phyloP scores from a whole-genome alignment of 331 rosid genomes.

The Acacia concinna region DNA sequence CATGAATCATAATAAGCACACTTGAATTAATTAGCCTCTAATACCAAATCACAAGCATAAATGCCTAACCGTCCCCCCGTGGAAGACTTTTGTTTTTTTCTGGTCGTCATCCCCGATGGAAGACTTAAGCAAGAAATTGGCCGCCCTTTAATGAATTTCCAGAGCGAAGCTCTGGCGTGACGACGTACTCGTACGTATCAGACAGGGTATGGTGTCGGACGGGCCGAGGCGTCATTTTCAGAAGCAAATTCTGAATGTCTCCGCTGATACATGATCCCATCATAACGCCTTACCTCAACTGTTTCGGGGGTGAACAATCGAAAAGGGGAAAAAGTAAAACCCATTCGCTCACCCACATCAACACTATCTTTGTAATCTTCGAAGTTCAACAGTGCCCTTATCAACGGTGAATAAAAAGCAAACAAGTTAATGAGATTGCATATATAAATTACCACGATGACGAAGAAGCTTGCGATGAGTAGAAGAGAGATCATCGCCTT shows the following conservation, averaged over 20 bases:
- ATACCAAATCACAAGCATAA: not conserved
- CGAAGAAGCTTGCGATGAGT: conserved; percentile 75
- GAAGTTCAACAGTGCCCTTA: not conserved
- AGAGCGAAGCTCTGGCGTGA: not conserved
- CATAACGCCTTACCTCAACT: not conserved
- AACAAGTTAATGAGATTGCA: not conserved
- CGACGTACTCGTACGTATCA: conserved; percentile 1
- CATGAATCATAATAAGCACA: not conserved
- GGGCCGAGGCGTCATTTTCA: conserved; percentile 4
- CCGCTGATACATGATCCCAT: not conserved
- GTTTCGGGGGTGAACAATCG: not conserved
- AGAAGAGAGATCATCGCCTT: not conserved
- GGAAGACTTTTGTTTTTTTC: not conserved
- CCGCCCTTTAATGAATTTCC: not conserved
- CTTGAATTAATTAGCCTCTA: not conserved
- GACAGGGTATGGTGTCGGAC: not conserved
- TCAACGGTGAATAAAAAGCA: not conserved
- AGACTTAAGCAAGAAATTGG: not conserved
- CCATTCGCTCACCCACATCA: not conserved
- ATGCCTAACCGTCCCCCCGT: not conserved
- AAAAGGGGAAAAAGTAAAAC: not conserved
- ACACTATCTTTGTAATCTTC: not conserved
- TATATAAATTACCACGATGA: conserved; percentile 34
- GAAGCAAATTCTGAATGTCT: conserved; percentile 13
- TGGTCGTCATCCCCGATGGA: not conserved